A percentile compares a stretch with the other conserved stretches of the same genome.
phyloP scores from a whole-genome alignment of 495 filamentous ascomycete species.

The Cryomyces antarcticus region DNA sequence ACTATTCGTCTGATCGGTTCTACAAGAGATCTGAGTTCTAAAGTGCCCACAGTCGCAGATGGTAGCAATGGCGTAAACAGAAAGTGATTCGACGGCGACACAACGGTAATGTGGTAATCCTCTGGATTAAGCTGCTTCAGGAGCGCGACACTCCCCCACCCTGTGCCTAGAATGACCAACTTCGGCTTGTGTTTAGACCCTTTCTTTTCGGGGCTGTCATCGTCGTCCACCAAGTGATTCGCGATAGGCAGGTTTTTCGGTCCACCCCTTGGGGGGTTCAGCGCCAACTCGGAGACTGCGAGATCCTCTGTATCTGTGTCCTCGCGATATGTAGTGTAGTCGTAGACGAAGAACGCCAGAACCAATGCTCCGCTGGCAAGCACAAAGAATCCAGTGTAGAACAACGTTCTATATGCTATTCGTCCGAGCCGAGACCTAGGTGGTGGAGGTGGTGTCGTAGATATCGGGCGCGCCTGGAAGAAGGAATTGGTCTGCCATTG shows the following conservation, averaged over 20 bases:
- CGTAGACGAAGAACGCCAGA: conserved; percentile 80
- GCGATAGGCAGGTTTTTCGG: conserved; percentile 93
- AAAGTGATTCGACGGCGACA: conserved; percentile 91
- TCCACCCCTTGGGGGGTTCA: conserved; percentile 66
- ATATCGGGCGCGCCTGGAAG: conserved; percentile 9
- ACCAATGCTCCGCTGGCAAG: conserved; percentile 33
- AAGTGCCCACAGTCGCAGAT: conserved; percentile 84
- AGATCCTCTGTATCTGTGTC: conserved; percentile 44
- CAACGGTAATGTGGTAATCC: conserved; percentile 84
- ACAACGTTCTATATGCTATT: background rate
- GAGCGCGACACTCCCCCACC: conserved; percentile 86
- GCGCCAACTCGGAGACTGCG: conserved; percentile 58
- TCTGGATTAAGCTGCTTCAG: conserved; percentile 78
- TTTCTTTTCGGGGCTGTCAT: conserved; percentile 48
- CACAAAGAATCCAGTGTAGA: conserved; percentile 37
- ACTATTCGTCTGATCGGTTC: conserved; percentile 84
- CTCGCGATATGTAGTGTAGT: conserved; percentile 74
- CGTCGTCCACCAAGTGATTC: conserved; percentile 68
- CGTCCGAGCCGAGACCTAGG: conserved; percentile 21
- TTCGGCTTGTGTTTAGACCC: conserved; percentile 67
- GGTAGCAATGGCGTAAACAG: conserved; percentile 96
- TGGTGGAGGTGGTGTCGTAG: background rate
- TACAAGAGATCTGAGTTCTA: conserved; percentile 75
- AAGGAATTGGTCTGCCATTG: too few species aligned
- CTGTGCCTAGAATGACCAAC: conserved; percentile 80